Conservation (phyloP, 2,329 filamentous ascomycete genomes). For the Pestalotiopsis sp. region DNA sequence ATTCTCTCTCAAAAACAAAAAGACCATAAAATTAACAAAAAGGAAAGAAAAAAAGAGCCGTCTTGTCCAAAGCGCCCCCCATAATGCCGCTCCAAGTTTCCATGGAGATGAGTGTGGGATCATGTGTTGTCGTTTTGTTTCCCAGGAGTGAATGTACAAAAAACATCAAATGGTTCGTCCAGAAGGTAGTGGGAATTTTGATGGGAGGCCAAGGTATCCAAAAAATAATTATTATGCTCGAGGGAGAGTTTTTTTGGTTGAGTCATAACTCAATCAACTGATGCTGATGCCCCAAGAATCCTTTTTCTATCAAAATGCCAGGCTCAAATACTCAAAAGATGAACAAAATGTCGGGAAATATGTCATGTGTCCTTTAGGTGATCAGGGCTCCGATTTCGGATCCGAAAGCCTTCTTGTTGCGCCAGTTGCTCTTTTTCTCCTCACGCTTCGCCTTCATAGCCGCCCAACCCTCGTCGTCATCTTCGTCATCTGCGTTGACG, state of each 20-base stretch:
- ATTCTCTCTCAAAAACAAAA: background rate
- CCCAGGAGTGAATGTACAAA: background rate
- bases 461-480: constrained; percentile 69
- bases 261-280: background rate
- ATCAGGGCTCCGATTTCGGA: constrained; percentile 51
- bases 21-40: background rate
- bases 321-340: background rate
- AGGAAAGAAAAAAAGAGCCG: background rate
- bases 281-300: background rate
- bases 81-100: constrained; percentile 8
- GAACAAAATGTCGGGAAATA: background rate
- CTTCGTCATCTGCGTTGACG: constrained; percentile 51
- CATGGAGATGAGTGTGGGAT: background rate
- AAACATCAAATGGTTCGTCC: background rate
- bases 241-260: background rate
- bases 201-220: background rate
- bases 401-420: constrained; percentile 56
- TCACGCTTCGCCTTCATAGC: constrained; percentile 70
- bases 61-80: constrained; percentile 4
- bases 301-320: background rate
- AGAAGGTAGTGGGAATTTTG: background rate
- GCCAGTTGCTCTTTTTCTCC: constrained; percentile 67
- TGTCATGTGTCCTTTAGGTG: constrained; percentile 27
- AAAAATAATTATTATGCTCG: background rate
- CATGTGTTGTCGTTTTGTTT: background rate